A percentile compares a stretch with the other conserved stretches of the same genome.
Conservation (phyloP, 345 rosid species). For the Salix dunnii region DNA sequence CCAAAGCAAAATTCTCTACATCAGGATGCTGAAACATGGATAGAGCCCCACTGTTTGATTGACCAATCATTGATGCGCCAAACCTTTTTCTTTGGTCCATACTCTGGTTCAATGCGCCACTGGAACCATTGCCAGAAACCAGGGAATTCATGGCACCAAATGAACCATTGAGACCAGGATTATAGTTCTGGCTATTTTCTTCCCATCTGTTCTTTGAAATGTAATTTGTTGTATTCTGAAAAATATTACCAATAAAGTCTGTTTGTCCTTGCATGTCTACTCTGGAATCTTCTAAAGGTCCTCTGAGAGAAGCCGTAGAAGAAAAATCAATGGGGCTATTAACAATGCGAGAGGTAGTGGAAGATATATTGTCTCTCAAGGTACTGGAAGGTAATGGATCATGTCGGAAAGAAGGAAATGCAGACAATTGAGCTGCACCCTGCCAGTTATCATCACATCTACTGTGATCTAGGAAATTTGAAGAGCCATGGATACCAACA, state of each 20-base stretch:
- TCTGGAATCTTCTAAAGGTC: slow-evolving; percentile 35
- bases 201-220: slow-evolving; percentile 46
- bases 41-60: slow-evolving; percentile 28
- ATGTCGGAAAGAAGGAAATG: slow-evolving; percentile 44
- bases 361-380: slow-evolving; percentile 26
- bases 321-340: slow-evolving; percentile 41
- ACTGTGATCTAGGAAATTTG: slow-evolving; percentile 44
- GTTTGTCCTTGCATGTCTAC: slow-evolving; percentile 47
- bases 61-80: slow-evolving; percentile 37
- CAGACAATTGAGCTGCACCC: slow-evolving; percentile 39
- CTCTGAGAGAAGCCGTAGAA: slow-evolving; percentile 32
- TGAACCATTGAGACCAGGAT: slow-evolving; percentile 25
- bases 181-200: slow-evolving; percentile 38
- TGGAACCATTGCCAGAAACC: slow-evolving; percentile 32
- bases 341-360: slow-evolving; percentile 27
- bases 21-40: slow-evolving; percentile 30
- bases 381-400: slow-evolving; percentile 32
- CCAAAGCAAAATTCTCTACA: slow-evolving; percentile 34
- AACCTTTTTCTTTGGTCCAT: slow-evolving; percentile 34
- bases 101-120: slow-evolving; percentile 24
- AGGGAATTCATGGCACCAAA: slow-evolving; percentile 36
- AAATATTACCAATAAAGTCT: slow-evolving; percentile 37
- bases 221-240: slow-evolving; percentile 35
- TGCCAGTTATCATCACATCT: slow-evolving; percentile 50
- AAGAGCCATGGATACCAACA: slow-evolving; percentile 33